Conservation (phyloP, 306 rosid species). For the Malus sieversii region DNA sequence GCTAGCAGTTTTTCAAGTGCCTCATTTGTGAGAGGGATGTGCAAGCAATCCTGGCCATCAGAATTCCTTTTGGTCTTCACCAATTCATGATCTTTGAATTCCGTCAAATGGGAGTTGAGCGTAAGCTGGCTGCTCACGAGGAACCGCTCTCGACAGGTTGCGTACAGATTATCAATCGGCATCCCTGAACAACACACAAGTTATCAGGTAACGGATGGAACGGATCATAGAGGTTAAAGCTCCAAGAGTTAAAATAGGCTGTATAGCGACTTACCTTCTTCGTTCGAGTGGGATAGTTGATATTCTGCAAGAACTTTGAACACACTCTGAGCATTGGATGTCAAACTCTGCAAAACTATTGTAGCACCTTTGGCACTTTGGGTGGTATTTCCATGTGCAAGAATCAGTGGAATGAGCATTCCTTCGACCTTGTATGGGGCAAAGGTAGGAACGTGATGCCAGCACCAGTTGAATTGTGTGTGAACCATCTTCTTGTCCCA, state of each 20-base stretch:
- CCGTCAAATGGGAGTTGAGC: slow-evolving; percentile 79
- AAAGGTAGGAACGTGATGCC: slow-evolving; percentile 93
- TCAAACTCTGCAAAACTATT: slow-evolving; percentile 82
- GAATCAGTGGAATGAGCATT: slow-evolving; percentile 68
- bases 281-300: slow-evolving; percentile 75
- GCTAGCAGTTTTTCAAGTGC: slow-evolving; percentile 63
- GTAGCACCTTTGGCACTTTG: slow-evolving; percentile 84
- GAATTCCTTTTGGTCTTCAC: slow-evolving; percentile 71
- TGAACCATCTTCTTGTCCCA: slow-evolving; percentile 99
- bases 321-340: slow-evolving; percentile 86
- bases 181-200: slow-evolving; percentile 45
- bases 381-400: slow-evolving; percentile 58
- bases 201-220: not conserved
- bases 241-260: slow-evolving; percentile 3
- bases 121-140: slow-evolving; percentile 77
- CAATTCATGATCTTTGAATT: slow-evolving; percentile 89
- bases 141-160: slow-evolving; percentile 76
- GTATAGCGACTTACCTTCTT: slow-evolving; percentile 44
- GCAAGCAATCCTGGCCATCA: slow-evolving; percentile 87
- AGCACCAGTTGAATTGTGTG: slow-evolving; percentile 86
- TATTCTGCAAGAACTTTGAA: slow-evolving; percentile 85
- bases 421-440: slow-evolving; percentile 77
- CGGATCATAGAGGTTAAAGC: not conserved
- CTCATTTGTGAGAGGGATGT: slow-evolving; percentile 54
- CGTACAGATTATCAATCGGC: slow-evolving; percentile 56